phyloP scores from a whole-genome alignment of 2,329 filamentous ascomycete genomes.

The Magnaporthiopsis poae region DNA sequence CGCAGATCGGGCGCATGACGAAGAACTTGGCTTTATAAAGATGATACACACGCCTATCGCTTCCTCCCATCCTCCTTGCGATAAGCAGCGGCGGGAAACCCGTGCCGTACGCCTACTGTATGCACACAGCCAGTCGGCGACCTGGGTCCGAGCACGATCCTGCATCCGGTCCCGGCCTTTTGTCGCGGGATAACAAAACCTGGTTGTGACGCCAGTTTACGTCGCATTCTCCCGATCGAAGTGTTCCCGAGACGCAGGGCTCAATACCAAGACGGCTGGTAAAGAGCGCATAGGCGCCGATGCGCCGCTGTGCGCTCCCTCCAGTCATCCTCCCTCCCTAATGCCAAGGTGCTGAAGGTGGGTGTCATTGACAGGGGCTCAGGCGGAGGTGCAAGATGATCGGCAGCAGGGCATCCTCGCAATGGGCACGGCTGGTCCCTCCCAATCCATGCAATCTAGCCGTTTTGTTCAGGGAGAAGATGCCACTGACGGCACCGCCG shows the following conservation, averaged over 20 bases:
- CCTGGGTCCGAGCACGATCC: neutral
- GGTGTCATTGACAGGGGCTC: neutral
- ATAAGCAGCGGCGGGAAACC: neutral
- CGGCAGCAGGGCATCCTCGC: constrained; percentile 3
- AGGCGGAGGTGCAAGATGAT: neutral
- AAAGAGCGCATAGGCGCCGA: neutral
- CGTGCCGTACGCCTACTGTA: neutral
- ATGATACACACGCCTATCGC: neutral
- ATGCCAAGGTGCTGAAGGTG: neutral
- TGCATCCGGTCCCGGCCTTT: neutral
- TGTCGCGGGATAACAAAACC: neutral
- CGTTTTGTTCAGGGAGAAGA: neutral
- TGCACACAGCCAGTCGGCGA: too few relatives aligned
- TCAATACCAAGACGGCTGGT: neutral
- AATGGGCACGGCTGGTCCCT: neutral
- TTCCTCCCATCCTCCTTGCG: neutral
- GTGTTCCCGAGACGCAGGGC: neutral
- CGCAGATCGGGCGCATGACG: neutral
- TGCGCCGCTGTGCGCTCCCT: neutral
- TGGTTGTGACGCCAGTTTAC: neutral
- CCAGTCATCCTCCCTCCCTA: neutral
- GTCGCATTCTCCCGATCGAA: neutral
- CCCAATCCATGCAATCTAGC: neutral
- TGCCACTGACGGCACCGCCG: neutral
- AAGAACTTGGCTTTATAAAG: neutral